Evolutionary conservation across 2,329 filamentous ascomycete species (phyloP).

Genomic region (Ilyonectria sp.): DNA sequence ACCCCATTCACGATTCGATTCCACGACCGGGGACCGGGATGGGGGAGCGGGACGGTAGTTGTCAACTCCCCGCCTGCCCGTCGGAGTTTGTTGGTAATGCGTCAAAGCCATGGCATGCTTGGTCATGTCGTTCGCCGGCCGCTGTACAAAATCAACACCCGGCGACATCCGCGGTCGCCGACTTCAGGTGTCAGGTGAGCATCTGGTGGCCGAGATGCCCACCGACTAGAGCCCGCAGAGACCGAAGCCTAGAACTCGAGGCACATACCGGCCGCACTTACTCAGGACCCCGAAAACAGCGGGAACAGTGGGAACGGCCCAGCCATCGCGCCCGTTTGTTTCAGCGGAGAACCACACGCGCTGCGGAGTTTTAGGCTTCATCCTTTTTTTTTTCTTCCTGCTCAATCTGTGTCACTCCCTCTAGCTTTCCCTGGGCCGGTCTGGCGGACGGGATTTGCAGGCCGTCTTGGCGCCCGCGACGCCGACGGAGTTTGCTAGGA

Average conservation of each 20-base stretch:
- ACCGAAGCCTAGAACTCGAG: too few species aligned
- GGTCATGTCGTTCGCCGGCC: neutral
- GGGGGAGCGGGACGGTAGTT: conserved; percentile 20
- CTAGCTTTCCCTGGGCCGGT: neutral
- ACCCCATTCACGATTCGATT: neutral
- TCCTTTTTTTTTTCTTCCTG: neutral
- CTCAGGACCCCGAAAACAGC: neutral
- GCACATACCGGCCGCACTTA: neutral
- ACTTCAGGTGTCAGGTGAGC: too few species aligned
- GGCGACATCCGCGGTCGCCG: too few species aligned
- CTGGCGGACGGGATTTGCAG: conserved; percentile 9
- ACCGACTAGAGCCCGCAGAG: neutral
- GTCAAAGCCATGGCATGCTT: too few species aligned
- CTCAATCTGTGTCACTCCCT: neutral
- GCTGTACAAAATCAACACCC: neutral
- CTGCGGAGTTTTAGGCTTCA: neutral
- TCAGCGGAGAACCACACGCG: neutral
- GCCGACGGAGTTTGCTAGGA: conserved; percentile 24
- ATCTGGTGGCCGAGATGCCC: neutral
- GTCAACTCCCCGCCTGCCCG: conserved; percentile 14
- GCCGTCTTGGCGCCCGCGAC: conserved; percentile 4
- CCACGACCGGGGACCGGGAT: conserved; percentile 2
- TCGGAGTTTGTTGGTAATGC: too few species aligned
- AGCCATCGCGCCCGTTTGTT: neutral
- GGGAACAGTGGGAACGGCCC: neutral